A percentile compares a stretch with the other conserved stretches of the same genome.
These are phyloP conservation scores for Ceratocystis eucalypticola DNA, from an alignment of 2,329 filamentous ascomycete species.

Conservation along the genomic window DNA sequence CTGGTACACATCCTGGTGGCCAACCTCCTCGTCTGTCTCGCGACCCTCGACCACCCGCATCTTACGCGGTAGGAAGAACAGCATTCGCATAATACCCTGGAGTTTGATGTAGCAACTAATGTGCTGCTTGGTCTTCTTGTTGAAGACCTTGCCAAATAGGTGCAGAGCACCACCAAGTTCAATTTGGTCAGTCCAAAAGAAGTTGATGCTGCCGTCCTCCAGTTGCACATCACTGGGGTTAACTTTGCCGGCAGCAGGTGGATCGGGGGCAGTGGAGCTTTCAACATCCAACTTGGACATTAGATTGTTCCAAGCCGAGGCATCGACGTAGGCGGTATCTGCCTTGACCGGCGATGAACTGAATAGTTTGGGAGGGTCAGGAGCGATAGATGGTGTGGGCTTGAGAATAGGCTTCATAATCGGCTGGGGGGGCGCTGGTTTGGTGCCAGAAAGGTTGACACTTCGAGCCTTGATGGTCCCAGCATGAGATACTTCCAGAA, in stretches of 20 bases:
- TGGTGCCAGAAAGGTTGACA: constrained; percentile 73
- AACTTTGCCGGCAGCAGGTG: constrained; percentile 62
- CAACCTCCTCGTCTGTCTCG: constrained; percentile 63
- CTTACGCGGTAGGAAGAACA: constrained; percentile 82
- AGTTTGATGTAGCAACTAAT: constrained; percentile 93
- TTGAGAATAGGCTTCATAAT: constrained; percentile 48
- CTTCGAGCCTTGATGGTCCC: constrained; percentile 54
- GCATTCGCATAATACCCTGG: constrained; percentile 82
- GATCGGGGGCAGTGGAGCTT: constrained; percentile 41
- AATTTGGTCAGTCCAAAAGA: constrained; percentile 96
- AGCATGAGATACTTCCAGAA: constrained; percentile 77
- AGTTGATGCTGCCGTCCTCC: constrained; percentile 75
- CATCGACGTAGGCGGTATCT: constrained; percentile 41
- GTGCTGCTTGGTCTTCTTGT: constrained; percentile 65
- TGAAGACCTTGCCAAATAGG: constrained; percentile 88
- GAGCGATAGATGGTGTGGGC: constrained; percentile 40
- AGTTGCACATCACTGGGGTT: constrained; percentile 78
- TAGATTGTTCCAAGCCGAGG: constrained; percentile 77
- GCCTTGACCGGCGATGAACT: constrained; percentile 16
- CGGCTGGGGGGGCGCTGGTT: constrained; percentile 45
- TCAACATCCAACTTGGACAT: constrained; percentile 76
- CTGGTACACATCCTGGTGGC: constrained; percentile 77
- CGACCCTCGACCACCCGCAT: constrained; percentile 42
- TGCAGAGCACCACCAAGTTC: constrained; percentile 85
- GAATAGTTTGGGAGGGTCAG: constrained; percentile 41